These are phyloP conservation scores for Leptodermis oblonga DNA, from an alignment of 257 asterid species.

Conservation along the genomic window DNA sequence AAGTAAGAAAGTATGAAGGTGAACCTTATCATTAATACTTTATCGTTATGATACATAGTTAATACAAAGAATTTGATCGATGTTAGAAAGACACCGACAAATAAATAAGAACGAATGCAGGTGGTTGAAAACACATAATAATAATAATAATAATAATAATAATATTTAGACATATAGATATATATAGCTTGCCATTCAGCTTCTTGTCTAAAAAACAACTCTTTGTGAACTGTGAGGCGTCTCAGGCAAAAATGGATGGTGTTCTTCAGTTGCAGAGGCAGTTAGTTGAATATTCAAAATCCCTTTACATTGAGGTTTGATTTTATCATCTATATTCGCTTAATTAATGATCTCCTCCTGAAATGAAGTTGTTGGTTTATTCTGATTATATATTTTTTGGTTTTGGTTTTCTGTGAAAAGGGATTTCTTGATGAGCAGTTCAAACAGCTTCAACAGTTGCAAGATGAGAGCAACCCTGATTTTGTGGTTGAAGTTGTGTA, in stretches of 20 bases:
- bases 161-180: too few species aligned
- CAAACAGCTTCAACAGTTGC: constrained; percentile 37
- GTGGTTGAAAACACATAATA: background rate
- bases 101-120: background rate
- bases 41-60: too few species aligned
- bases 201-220: background rate
- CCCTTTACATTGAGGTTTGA: constrained; percentile 34
- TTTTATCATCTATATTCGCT: background rate
- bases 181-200: background rate
- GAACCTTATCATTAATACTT: too few species aligned
- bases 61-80: too few species aligned
- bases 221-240: background rate
- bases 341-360: background rate
- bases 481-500: constrained; percentile 37
- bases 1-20: too few species aligned
- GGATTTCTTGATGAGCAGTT: constrained; percentile 36
- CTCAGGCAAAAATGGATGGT: constrained; percentile 21
- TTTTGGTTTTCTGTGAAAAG: constrained; percentile 12
- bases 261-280: constrained; percentile 29
- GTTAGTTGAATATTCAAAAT: constrained; percentile 24
- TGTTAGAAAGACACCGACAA: too few species aligned
- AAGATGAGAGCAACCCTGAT: constrained; percentile 38
- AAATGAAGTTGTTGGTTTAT: background rate
- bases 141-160: too few species aligned
- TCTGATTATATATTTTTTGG: constrained; percentile 2